Percentiles rank a stretch among this genome's conserved stretches.
Evolutionary conservation across 345 rosid genomes (phyloP).

Genomic region (Eucalyptus regnans): DNA sequence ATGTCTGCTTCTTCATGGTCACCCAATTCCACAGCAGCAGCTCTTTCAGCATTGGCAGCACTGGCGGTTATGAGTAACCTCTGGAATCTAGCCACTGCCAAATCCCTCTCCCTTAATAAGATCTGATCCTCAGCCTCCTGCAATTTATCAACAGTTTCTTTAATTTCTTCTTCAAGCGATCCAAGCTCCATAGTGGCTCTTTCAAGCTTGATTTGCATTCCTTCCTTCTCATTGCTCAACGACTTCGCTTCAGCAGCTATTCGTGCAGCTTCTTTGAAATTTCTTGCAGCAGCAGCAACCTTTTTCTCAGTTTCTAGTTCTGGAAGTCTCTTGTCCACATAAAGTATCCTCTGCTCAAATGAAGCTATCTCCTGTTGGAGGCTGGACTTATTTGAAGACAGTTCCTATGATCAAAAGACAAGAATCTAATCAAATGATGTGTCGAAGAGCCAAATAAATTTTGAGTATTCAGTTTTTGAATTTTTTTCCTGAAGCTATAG

Average conservation of each 20-base stretch:
- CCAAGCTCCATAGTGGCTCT: constrained; percentile 33
- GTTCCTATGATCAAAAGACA: constrained; percentile 33
- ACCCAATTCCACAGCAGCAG: constrained; percentile 63
- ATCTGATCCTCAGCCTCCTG: constrained; percentile 54
- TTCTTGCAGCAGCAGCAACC: constrained; percentile 76
- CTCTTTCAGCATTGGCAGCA: constrained; percentile 66
- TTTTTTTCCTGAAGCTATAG: not conserved
- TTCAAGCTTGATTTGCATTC: constrained; percentile 39
- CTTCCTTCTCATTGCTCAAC: constrained; percentile 55
- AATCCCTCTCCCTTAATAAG: constrained; percentile 54
- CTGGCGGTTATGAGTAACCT: constrained; percentile 48
- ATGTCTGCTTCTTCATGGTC: constrained; percentile 73
- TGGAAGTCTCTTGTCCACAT: constrained; percentile 71
- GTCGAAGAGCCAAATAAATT: not conserved
- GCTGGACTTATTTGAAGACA: constrained; percentile 69
- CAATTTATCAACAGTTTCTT: constrained; percentile 41
- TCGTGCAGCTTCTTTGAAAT: constrained; percentile 91
- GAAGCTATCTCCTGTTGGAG: constrained; percentile 68
- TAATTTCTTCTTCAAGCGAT: constrained; percentile 46
- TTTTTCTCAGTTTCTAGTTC: constrained; percentile 90
- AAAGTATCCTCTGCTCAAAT: constrained; percentile 51
- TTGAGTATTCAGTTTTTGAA: not conserved
- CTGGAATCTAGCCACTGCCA: constrained; percentile 67
- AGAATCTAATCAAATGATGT: not conserved
- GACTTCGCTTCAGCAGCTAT: constrained; percentile 88